A percentile compares a stretch with the other conserved stretches of the same genome.
phyloP scores from a whole-genome alignment of 164 flowering plant genomes.

The Buxus sempervirens region DNA sequence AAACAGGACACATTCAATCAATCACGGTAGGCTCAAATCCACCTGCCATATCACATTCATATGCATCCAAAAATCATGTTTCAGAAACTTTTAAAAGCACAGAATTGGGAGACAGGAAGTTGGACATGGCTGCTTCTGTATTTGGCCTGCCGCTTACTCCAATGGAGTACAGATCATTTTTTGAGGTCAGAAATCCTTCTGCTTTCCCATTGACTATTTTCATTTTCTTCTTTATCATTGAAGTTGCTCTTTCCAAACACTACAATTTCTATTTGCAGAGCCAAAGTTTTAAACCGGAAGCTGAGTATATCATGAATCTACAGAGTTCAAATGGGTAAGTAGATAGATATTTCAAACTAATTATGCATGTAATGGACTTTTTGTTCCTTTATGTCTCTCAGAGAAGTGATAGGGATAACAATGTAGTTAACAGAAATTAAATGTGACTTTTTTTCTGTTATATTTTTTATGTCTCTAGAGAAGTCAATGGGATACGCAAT shows the following conservation, averaged over 20 bases:
- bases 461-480: too few species aligned
- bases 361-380: neutral
- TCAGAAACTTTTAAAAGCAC: constrained; percentile 15
- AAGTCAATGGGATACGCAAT: too few species aligned
- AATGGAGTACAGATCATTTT: constrained; percentile 65
- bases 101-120: constrained; percentile 20
- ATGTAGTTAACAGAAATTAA: neutral
- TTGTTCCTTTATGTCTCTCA: neutral
- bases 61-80: constrained; percentile 17
- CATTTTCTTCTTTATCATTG: neutral
- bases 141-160: constrained; percentile 77
- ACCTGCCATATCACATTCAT: constrained; percentile 29
- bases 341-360: neutral
- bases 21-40: constrained; percentile 43
- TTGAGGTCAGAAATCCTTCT: constrained; percentile 49
- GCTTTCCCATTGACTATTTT: neutral
- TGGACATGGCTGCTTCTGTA: constrained; percentile 30
- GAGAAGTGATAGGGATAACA: neutral
- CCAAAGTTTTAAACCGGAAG: constrained; percentile 67
- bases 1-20: constrained; percentile 33
- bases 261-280: constrained; percentile 42
- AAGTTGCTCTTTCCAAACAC: neutral
- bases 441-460: neutral
- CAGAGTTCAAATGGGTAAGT: constrained; percentile 56
- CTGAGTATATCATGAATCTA: constrained; percentile 45